Evolutionary conservation across 257 asterid species (phyloP).

Genomic region (Primulina huaijiensis): DNA sequence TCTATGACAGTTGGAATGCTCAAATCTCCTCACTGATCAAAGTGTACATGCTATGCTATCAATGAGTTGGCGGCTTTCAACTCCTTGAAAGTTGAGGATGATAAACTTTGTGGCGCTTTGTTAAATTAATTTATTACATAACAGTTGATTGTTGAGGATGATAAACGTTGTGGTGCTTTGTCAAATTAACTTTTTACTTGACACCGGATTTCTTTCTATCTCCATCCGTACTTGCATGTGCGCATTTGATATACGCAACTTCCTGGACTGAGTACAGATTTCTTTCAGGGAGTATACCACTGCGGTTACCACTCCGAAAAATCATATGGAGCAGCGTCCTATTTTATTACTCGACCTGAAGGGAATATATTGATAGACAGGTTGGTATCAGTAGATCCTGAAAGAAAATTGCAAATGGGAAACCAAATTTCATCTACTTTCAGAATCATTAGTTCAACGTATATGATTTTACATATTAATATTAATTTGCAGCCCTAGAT

Average conservation of each 20-base stretch:
- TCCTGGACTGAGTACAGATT: slow-evolving; percentile 12
- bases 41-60: too few species aligned
- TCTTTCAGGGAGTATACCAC: slow-evolving; percentile 63
- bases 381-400: slow-evolving; percentile 28
- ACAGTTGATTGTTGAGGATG: too few species aligned
- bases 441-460: neutral
- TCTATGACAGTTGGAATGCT: too few species aligned
- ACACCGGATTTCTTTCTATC: too few species aligned
- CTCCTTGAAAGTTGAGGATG: too few species aligned
- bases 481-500: slow-evolving; percentile 57
- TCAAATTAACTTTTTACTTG: too few species aligned
- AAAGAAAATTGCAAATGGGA: neutral
- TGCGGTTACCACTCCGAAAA: slow-evolving; percentile 74
- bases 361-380: slow-evolving; percentile 78
- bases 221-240: neutral
- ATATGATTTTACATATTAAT: slow-evolving; percentile 13
- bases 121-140: too few species aligned
- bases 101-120: too few species aligned
- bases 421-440: neutral
- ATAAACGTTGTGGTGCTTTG: too few species aligned
- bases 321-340: slow-evolving; percentile 68
- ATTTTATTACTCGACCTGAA: slow-evolving; percentile 56
- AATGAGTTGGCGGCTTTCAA: too few species aligned
- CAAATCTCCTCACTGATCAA: too few species aligned
- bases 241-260: slow-evolving; percentile 14